phyloP scores from a whole-genome alignment of 192 early-diverging fungal genomes.

The Entophlyctis helioformis region DNA sequence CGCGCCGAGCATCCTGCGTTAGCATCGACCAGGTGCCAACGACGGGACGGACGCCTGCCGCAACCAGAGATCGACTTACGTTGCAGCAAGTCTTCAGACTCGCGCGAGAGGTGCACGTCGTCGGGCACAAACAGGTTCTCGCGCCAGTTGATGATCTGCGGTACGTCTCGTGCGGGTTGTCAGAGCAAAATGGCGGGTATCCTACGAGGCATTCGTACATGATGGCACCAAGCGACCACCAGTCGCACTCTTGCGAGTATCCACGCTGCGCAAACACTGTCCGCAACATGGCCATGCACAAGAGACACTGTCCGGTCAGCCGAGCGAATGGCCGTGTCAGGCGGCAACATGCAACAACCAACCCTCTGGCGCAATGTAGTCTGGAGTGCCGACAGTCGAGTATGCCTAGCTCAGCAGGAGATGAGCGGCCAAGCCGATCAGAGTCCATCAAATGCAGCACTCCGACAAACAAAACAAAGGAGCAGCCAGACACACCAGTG shows the following conservation, averaged over 20 bases:
- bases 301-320: too few relatives aligned
- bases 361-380: slow-evolving; percentile 93
- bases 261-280: slow-evolving; percentile 81
- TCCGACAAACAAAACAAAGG: neutral
- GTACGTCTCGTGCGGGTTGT: slow-evolving; percentile 92
- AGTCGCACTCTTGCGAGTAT: slow-evolving; percentile 97
- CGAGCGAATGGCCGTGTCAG: too few relatives aligned
- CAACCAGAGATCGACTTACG: slow-evolving; percentile 52
- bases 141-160: slow-evolving; percentile 94
- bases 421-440: too few relatives aligned
- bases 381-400: slow-evolving; percentile 96
- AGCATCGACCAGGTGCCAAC: too few relatives aligned
- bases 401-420: slow-evolving; percentile 68
- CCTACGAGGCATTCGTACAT: slow-evolving; percentile 99
- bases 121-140: slow-evolving; percentile 85
- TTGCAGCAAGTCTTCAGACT: slow-evolving; percentile 87
- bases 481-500: slow-evolving; percentile 43
- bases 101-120: slow-evolving; percentile 79
- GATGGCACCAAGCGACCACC: slow-evolving; percentile 98
- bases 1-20: slow-evolving; percentile 34
- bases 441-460: slow-evolving; percentile 3
- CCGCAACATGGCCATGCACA: too few relatives aligned
- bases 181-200: slow-evolving; percentile 96
- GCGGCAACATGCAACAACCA: too few relatives aligned
- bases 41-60: neutral